Evolutionary conservation across 176 grass and related monocot species (phyloP).

Genomic region (Ananas comosus): DNA sequence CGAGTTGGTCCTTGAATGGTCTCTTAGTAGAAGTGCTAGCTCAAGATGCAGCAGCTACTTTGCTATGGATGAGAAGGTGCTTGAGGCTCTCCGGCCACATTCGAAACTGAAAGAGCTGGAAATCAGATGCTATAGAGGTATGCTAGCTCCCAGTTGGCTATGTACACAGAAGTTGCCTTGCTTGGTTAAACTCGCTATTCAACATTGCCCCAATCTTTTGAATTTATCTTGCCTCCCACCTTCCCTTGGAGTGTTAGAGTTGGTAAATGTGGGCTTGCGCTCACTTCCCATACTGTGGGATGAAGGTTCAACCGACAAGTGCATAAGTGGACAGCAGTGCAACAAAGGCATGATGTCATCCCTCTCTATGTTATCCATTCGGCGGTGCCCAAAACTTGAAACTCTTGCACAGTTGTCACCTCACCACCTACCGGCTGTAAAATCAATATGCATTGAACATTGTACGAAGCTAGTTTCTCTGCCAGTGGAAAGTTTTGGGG

Average conservation of each 20-base stretch:
- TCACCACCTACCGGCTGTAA: neutral
- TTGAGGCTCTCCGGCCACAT: conserved; percentile 26
- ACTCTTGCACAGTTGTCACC: neutral
- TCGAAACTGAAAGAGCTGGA: conserved; percentile 24
- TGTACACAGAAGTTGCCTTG: neutral
- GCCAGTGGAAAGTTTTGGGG: conserved; percentile 3
- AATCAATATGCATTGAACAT: neutral
- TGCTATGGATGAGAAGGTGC: neutral
- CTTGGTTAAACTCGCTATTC: neutral
- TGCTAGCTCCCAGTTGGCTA: conserved; percentile 21
- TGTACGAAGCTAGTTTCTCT: conserved; percentile 8
- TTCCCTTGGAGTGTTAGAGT: neutral
- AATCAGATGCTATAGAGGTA: conserved; percentile 32
- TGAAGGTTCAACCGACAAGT: neutral
- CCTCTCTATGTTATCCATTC: neutral
- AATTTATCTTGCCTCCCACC: neutral
- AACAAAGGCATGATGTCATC: neutral
- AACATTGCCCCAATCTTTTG: neutral
- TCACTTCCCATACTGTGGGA: conserved; percentile 8
- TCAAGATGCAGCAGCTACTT: neutral
- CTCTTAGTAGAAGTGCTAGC: neutral
- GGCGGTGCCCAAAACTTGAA: neutral
- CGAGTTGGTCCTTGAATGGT: conserved; percentile 22
- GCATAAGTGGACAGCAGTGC: neutral
- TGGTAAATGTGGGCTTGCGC: neutral